Conservation (phyloP, 2,329 filamentous ascomycete genomes). For the Cladobotryum mycophilum region DNA sequence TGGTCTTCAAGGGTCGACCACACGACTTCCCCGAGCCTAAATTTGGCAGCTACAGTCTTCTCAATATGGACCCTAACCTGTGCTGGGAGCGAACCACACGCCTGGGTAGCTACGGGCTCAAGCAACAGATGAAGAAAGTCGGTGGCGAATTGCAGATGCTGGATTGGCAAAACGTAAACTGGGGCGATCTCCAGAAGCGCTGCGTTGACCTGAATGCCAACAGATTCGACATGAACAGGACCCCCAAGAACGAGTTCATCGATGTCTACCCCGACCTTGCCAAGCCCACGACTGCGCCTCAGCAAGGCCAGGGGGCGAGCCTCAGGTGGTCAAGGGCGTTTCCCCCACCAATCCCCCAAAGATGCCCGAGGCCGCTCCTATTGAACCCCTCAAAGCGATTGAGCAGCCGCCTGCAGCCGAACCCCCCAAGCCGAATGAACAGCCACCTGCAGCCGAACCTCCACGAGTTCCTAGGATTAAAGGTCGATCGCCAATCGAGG, state of each 20-base stretch:
- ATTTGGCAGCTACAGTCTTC: slow-evolving; percentile 56
- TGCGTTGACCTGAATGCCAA: slow-evolving; percentile 61
- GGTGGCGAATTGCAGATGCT: slow-evolving; percentile 31
- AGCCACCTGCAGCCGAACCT: background rate
- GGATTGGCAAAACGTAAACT: slow-evolving; percentile 60
- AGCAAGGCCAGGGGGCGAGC: background rate
- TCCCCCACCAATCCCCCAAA: background rate
- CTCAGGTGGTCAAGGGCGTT: slow-evolving; percentile 1
- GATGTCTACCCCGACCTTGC: slow-evolving; percentile 34
- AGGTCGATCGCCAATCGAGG: slow-evolving; percentile 8
- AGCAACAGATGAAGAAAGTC: slow-evolving; percentile 41
- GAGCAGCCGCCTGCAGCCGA: background rate
- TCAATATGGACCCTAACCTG: slow-evolving; percentile 56
- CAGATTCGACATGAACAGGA: slow-evolving; percentile 47
- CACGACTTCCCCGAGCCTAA: slow-evolving; percentile 52
- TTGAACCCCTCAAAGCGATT: background rate
- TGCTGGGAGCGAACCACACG: slow-evolving; percentile 66
- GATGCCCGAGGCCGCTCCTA: background rate
- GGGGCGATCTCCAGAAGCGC: slow-evolving; percentile 62
- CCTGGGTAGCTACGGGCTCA: slow-evolving; percentile 59
- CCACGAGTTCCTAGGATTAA: slow-evolving; percentile 11
- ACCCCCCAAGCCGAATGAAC: background rate
- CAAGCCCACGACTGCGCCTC: slow-evolving; percentile 2
- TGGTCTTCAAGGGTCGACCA: slow-evolving; percentile 58
- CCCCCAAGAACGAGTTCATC: slow-evolving; percentile 38